Percentiles rank a stretch among this genome's conserved stretches.
phyloP scores from a whole-genome alignment of 2,329 filamentous ascomycete species.

The Aaosphaeria arxii region DNA sequence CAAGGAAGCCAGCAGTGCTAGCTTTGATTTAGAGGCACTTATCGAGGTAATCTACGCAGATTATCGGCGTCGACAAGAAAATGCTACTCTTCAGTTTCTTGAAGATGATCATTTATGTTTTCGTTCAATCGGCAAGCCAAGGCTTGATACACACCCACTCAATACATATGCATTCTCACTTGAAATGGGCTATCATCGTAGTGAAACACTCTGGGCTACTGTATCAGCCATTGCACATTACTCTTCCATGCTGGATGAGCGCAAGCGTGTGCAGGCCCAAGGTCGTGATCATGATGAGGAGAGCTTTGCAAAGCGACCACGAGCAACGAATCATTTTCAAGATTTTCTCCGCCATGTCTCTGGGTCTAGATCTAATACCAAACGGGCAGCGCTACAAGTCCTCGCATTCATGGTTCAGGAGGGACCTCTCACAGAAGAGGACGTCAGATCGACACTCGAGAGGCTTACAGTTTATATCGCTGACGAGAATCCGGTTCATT shows the following conservation, averaged over 20 bases:
- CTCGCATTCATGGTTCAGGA: conserved; percentile 49
- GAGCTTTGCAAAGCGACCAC: conserved; percentile 34
- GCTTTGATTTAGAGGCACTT: conserved; percentile 58
- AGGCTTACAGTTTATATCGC: conserved; percentile 58
- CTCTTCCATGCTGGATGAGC: conserved; percentile 31
- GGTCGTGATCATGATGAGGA: conserved; percentile 19
- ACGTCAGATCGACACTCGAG: conserved; percentile 55
- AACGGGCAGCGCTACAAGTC: conserved; percentile 53
- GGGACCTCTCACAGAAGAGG: conserved; percentile 43
- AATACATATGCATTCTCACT: conserved; percentile 28
- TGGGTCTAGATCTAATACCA: conserved; percentile 33
- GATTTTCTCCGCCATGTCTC: conserved; percentile 39
- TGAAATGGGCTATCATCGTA: conserved; percentile 29
- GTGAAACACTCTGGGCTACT: conserved; percentile 35
- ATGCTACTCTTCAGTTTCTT: conserved; percentile 44
- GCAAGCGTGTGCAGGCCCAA: conserved; percentile 12
- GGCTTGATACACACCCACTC: conserved; percentile 19
- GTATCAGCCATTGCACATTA: conserved; percentile 40
- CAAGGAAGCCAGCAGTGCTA: conserved; percentile 20
- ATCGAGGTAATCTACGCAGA: conserved; percentile 71
- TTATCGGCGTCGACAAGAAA: conserved; percentile 69
- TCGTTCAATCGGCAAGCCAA: conserved; percentile 41
- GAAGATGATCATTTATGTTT: conserved; percentile 71
- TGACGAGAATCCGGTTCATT: conserved; percentile 62
- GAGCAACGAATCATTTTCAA: conserved; percentile 36